Conservation (phyloP, 352 stramenopile genomes). For the Phytophthora melonis region DNA sequence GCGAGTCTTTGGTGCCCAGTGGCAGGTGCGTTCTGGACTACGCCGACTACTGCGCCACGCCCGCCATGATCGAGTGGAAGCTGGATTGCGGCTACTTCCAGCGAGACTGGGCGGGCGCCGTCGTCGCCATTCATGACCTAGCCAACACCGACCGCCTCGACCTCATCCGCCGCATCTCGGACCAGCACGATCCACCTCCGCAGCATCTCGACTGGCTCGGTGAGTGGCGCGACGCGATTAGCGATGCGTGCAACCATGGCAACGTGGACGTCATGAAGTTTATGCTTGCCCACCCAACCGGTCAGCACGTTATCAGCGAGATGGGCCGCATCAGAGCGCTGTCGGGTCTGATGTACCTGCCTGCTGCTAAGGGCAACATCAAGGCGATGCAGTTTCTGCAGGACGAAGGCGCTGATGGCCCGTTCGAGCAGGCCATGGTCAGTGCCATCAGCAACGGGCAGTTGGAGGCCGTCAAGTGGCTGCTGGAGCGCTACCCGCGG, state of each 20-base stretch:
- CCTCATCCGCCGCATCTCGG: neutral
- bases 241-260: neutral
- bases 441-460: neutral
- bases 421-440: neutral
- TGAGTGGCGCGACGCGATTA: neutral
- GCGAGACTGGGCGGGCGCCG: neutral
- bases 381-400: conserved; percentile 9
- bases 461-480: conserved; percentile 6
- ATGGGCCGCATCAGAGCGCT: neutral
- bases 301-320: neutral
- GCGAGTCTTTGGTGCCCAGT: neutral
- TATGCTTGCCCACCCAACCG: neutral
- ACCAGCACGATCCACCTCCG: neutral
- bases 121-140: neutral
- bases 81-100: neutral
- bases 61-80: neutral
- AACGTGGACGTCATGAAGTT: neutral
- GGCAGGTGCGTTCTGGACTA: conserved; percentile 3
- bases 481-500: conserved; percentile 5
- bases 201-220: neutral
- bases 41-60: neutral
- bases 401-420: neutral
- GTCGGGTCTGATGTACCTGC: neutral
- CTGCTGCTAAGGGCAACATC: neutral
- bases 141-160: neutral